Evolutionary conservation across 2,329 filamentous ascomycete genomes (phyloP).

Genomic region (Talaromyces sp.): DNA sequence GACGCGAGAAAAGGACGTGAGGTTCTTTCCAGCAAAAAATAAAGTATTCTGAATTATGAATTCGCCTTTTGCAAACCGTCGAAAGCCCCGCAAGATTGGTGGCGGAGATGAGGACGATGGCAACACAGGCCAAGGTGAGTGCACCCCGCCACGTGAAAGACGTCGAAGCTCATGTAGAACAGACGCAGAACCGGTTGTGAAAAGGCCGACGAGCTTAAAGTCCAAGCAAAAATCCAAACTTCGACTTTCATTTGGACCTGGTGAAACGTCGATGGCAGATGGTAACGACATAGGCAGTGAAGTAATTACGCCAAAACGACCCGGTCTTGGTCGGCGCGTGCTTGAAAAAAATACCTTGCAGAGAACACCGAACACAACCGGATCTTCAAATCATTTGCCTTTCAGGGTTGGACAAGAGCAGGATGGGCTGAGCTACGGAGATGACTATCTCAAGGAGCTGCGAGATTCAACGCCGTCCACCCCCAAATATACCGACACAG

Average conservation of each 20-base stretch:
- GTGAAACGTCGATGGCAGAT: slow-evolving; percentile 50
- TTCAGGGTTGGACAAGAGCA: slow-evolving; percentile 58
- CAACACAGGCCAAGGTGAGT: slow-evolving; percentile 38
- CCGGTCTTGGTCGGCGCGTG: slow-evolving; percentile 58
- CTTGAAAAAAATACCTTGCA: slow-evolving; percentile 63
- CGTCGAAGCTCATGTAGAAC: slow-evolving; percentile 3
- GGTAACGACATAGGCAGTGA: slow-evolving; percentile 47
- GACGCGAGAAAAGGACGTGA: neutral
- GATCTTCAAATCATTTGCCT: slow-evolving; percentile 50
- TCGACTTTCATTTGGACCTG: slow-evolving; percentile 70
- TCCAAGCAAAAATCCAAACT: slow-evolving; percentile 67
- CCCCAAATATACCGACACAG: slow-evolving; percentile 52
- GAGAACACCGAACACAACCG: slow-evolving; percentile 45
- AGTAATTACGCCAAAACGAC: slow-evolving; percentile 55
- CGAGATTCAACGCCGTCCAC: slow-evolving; percentile 81
- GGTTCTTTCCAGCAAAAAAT: neutral
- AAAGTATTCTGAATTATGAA: slow-evolving; percentile 44
- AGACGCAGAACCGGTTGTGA: slow-evolving; percentile 48
- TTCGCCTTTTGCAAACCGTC: slow-evolving; percentile 50
- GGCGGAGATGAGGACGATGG: slow-evolving; percentile 54
- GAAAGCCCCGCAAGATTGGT: slow-evolving; percentile 74
- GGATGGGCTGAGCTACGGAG: slow-evolving; percentile 74
- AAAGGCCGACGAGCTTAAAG: slow-evolving; percentile 47
- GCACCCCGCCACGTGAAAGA: slow-evolving; percentile 7
- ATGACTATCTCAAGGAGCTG: slow-evolving; percentile 79